Percentiles rank a stretch among this genome's conserved stretches.
Evolutionary conservation across 2,329 filamentous ascomycete genomes (phyloP).

Genomic region (Bipolaris bicolor): DNA sequence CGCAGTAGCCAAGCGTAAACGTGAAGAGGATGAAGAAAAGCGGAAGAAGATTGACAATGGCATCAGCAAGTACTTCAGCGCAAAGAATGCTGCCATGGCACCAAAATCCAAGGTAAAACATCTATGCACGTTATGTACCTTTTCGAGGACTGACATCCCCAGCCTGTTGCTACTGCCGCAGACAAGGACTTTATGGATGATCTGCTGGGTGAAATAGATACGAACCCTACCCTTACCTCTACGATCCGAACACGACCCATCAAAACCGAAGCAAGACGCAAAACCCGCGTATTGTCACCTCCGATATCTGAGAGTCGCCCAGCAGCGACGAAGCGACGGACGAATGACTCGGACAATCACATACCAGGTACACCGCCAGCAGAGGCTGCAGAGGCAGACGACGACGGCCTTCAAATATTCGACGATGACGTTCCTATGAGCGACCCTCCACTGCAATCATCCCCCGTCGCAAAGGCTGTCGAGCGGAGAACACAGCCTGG

Average conservation of each 20-base stretch:
- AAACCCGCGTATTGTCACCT: conserved; percentile 80
- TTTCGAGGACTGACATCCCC: conserved; percentile 29
- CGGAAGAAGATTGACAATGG: conserved; percentile 87
- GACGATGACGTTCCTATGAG: conserved; percentile 81
- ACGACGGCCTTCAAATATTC: conserved; percentile 63
- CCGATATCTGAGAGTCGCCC: conserved; percentile 60
- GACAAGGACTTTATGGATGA: conserved; percentile 87
- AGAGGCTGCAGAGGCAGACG: conserved; percentile 54
- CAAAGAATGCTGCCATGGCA: conserved; percentile 67
- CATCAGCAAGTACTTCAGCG: conserved; percentile 94
- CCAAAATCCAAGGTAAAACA: conserved; percentile 78
- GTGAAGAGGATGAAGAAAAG: conserved; percentile 84
- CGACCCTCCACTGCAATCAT: conserved; percentile 79
- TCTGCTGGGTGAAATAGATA: conserved; percentile 86
- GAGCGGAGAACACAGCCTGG: conserved; percentile 68
- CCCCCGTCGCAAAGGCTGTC: conserved; percentile 79
- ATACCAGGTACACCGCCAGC: conserved; percentile 52
- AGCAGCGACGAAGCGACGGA: conserved; percentile 27
- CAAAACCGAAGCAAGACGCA: conserved; percentile 77
- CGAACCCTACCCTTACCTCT: conserved; percentile 67
- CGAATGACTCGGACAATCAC: conserved; percentile 50
- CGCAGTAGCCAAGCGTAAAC: conserved; percentile 76
- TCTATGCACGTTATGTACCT: too few species aligned
- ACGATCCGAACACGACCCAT: conserved; percentile 66
- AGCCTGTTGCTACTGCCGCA: conserved; percentile 81